phyloP scores from a whole-genome alignment of 1,284 basidiomycete species.

The Lentinula novae-zelandiae region DNA sequence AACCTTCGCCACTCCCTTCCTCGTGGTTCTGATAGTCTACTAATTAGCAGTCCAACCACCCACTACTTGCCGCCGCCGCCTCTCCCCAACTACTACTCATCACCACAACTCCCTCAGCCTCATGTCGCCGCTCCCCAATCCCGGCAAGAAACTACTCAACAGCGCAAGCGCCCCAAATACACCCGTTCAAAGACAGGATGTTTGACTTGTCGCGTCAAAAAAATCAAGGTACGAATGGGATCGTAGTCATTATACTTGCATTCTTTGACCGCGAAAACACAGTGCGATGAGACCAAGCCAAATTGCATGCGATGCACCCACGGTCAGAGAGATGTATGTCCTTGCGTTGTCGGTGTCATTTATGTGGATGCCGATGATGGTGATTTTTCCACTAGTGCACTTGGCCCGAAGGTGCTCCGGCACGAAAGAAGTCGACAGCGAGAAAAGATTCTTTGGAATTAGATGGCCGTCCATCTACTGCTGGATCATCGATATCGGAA shows the following conservation, averaged over 20 bases:
- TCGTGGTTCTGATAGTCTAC: conserved; percentile 18
- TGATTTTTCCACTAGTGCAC: conserved; percentile 51
- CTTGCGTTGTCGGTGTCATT: conserved; percentile 7
- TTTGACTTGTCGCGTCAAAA: conserved; percentile 80
- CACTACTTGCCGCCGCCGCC: conserved; percentile 42
- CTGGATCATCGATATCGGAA: conserved; percentile 61
- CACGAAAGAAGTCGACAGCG: conserved; percentile 50
- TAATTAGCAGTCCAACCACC: conserved; percentile 26
- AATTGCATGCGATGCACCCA: conserved; percentile 76
- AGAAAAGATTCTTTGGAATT: conserved; percentile 38
- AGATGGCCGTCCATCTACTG: conserved; percentile 59
- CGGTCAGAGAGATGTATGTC: conserved; percentile 69
- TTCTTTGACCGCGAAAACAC: neutral
- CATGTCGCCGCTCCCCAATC: conserved; percentile 45
- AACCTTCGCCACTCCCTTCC: conserved; percentile 12
- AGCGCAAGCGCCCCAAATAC: conserved; percentile 80
- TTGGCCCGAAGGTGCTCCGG: conserved; percentile 72
- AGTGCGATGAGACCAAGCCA: conserved; percentile 84
- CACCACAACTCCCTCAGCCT: conserved; percentile 33
- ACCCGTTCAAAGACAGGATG: conserved; percentile 84
- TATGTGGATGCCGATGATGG: neutral
- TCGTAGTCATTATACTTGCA: conserved; percentile 7
- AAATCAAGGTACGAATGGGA: conserved; percentile 66
- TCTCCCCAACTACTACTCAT: conserved; percentile 37
- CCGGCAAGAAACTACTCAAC: conserved; percentile 42